Conservation (phyloP, 2,329 filamentous ascomycete species). For the Phialophora tarda region DNA sequence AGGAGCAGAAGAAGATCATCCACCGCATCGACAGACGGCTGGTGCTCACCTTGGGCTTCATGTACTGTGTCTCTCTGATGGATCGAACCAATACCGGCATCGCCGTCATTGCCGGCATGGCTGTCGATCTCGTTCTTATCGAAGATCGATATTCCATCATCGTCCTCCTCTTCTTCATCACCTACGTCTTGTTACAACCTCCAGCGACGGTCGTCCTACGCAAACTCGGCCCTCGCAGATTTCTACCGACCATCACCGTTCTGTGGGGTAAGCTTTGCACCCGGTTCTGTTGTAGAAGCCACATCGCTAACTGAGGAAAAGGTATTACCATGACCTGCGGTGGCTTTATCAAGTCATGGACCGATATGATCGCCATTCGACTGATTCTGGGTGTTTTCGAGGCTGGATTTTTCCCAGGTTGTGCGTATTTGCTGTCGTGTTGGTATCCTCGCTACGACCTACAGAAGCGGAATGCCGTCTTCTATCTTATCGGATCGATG, state of each 20-base stretch:
- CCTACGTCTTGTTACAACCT: conserved; percentile 74
- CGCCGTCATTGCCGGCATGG: conserved; percentile 69
- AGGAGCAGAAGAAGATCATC: conserved; percentile 71
- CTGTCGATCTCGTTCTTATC: conserved; percentile 35
- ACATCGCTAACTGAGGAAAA: conserved; percentile 41
- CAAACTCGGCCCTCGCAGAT: conserved; percentile 59
- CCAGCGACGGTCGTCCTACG: conserved; percentile 72
- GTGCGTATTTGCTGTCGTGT: conserved; percentile 73
- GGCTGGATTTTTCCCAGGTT: conserved; percentile 49
- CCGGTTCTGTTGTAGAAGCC: neutral
- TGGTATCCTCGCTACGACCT: conserved; percentile 64
- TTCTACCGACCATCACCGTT: conserved; percentile 13
- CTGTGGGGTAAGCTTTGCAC: conserved; percentile 6
- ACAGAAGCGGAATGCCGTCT: conserved; percentile 51
- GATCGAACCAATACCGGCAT: conserved; percentile 77
- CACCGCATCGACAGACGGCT: conserved; percentile 70
- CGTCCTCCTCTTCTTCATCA: conserved; percentile 74
- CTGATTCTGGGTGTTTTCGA: conserved; percentile 21
- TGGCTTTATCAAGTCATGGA: conserved; percentile 21
- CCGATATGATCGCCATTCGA: conserved; percentile 11
- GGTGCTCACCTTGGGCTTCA: conserved; percentile 65
- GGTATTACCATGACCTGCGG: conserved; percentile 49
- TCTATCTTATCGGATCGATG: conserved; percentile 58
- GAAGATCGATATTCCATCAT: conserved; percentile 60
- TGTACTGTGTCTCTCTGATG: conserved; percentile 82